These are phyloP conservation scores for Hibiscus trionum DNA, from an alignment of 345 rosid genomes.

Conservation along the genomic window DNA sequence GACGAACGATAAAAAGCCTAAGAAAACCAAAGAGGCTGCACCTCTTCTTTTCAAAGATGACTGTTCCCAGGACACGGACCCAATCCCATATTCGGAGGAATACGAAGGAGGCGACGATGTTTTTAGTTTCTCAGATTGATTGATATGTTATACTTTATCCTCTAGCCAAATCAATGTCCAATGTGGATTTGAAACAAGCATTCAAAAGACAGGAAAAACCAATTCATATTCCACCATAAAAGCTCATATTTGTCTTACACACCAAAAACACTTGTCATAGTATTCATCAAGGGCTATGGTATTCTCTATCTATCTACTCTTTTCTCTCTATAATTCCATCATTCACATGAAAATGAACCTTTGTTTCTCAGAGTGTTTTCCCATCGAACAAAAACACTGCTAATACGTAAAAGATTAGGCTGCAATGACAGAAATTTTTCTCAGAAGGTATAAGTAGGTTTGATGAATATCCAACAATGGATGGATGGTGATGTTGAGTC, in stretches of 20 bases:
- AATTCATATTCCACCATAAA: neutral
- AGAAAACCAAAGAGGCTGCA: slow-evolving; percentile 44
- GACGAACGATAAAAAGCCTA: slow-evolving; percentile 54
- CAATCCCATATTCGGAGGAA: neutral
- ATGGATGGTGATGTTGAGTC: neutral
- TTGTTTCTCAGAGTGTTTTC: neutral
- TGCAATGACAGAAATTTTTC: no score
- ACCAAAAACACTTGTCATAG: neutral
- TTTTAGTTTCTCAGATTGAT: slow-evolving; percentile 24
- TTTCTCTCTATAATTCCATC: neutral
- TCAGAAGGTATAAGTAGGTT: no score
- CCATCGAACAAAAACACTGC: neutral
- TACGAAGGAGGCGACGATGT: slow-evolving; percentile 24
- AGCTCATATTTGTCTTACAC: neutral
- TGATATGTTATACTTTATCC: slow-evolving; percentile 1
- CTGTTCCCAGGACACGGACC: slow-evolving; percentile 17
- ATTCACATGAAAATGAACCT: neutral
- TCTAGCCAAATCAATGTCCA: neutral
- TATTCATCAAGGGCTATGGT: neutral
- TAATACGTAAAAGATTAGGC: no score
- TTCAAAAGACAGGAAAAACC: no score
- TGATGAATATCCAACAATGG: neutral
- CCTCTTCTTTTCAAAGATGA: slow-evolving; percentile 52
- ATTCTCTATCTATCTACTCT: neutral
- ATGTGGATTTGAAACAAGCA: no score